phyloP scores from a whole-genome alignment of 139 green algal species.

The Chlamydomonas urium region DNA sequence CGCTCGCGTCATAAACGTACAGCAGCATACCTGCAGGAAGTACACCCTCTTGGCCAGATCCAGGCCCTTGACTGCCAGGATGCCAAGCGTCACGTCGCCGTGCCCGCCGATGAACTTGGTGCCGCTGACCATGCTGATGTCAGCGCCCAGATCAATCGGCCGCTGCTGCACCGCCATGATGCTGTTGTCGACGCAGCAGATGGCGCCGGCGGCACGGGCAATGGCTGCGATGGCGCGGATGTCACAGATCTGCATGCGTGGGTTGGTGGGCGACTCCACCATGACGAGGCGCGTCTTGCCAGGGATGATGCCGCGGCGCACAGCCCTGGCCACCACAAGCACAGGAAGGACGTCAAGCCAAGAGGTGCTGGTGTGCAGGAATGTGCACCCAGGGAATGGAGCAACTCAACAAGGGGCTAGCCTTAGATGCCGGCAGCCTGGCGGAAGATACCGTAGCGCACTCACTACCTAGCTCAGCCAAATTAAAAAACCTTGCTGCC shows the following conservation, averaged over 20 bases:
- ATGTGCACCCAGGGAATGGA: too few species aligned
- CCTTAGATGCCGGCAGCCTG: too few species aligned
- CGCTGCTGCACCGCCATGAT: slow-evolving; percentile 77
- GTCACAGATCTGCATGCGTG: slow-evolving; percentile 95
- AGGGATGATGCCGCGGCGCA: slow-evolving; percentile 54
- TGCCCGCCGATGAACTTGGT: slow-evolving; percentile 97
- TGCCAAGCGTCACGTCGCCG: slow-evolving; percentile 88
- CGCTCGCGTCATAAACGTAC: too few species aligned
- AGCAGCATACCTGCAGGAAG: slow-evolving; percentile 84
- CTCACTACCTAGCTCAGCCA: too few species aligned
- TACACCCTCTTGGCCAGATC: slow-evolving; percentile 81
- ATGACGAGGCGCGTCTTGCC: slow-evolving; percentile 87
- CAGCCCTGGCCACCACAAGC: slow-evolving; percentile 49
- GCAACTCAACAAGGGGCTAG: too few species aligned
- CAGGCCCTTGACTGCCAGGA: slow-evolving; percentile 76
- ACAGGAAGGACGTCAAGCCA: background rate
- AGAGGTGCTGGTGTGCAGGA: background rate
- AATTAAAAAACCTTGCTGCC: too few species aligned
- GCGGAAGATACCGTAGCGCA: too few species aligned
- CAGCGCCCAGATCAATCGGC: slow-evolving; percentile 80
- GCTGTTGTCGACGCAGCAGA: slow-evolving; percentile 93
- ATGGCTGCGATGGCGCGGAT: slow-evolving; percentile 67
- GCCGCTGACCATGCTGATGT: slow-evolving; percentile 94
- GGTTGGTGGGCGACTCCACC: slow-evolving; percentile 98
- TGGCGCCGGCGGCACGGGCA: slow-evolving; percentile 71